phyloP scores from a whole-genome alignment of 1,284 basidiomycete genomes.

The Sutorius eximius region DNA sequence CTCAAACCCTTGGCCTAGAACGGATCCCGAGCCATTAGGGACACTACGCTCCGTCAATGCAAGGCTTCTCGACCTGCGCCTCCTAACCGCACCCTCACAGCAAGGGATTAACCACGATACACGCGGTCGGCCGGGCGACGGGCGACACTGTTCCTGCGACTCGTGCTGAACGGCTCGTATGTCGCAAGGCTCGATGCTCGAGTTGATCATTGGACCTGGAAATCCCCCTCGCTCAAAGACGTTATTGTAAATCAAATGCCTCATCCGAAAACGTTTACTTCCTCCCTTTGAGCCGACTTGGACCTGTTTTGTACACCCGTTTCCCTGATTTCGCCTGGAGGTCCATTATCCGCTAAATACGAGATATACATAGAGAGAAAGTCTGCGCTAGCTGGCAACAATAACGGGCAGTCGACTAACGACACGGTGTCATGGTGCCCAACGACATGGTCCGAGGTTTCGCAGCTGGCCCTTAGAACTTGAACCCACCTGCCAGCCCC shows the following conservation, averaged over 20 bases:
- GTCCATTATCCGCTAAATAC: neutral
- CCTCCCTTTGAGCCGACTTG: neutral
- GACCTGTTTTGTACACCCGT: neutral
- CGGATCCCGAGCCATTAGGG: slow-evolving; percentile 17
- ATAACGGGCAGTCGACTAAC: slow-evolving; percentile 2
- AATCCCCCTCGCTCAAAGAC: neutral
- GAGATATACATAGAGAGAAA: neutral
- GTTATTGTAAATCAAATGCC: neutral
- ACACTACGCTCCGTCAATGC: slow-evolving; percentile 11
- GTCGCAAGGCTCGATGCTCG: neutral
- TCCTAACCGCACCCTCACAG: neutral
- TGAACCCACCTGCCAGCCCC: slow-evolving; percentile 54
- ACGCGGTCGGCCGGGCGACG: slow-evolving; percentile 19
- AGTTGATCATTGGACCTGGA: slow-evolving; percentile 9
- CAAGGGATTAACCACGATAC: slow-evolving; percentile 30
- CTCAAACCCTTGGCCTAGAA: slow-evolving; percentile 4
- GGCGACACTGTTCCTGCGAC: slow-evolving; percentile 12
- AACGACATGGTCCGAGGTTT: slow-evolving; percentile 10
- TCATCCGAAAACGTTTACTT: neutral
- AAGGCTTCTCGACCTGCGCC: neutral
- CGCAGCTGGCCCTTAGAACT: slow-evolving; percentile 10
- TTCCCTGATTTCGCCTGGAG: neutral
- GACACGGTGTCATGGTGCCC: slow-evolving; percentile 4
- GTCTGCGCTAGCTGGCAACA: neutral
- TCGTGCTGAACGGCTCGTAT: slow-evolving; percentile 7